Evolutionary conservation across 1,284 basidiomycete genomes (phyloP), one percentile per base, ranked within the genome.

Genomic region (Butyriboletus appendiculatus): DNA sequence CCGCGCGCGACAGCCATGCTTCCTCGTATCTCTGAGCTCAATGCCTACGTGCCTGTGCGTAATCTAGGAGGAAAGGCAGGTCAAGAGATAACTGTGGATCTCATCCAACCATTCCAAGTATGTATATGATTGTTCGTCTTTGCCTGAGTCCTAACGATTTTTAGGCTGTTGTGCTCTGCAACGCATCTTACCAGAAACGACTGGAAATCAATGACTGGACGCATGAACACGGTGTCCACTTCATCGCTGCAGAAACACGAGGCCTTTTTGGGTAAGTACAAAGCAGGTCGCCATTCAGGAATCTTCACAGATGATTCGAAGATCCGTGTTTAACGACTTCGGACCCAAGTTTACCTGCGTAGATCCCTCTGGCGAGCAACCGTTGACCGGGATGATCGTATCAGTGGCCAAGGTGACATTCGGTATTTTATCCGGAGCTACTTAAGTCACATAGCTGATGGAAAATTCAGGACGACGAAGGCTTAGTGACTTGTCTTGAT

Each of bases 121-220:
- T 60, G 82, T 22, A 26, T 34, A 38, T 34, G 52, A 43, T 35
- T 7, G 1, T 38, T 43, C 4, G 2, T 48, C n/a, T 42, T 50
- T 48, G 15, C n/a, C 34, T 18, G n/a, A 18, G 12, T 40, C 54
- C 43, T 52, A n/a, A 52, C 26, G 30, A n/a, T 4, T 3, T 14
- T n/a, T 24, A 95, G 90, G 92, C 87, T 50, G 90, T 99, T 37
- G 95, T 99, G 26, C 79, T 98, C 46, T 94, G 92, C 59, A 88
- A 92, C 52, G 84, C 81, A 3, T 75, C 91, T 12, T 77, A 91
- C 52, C 79, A 80, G 55, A 93, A 95, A 71, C 96, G 97, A 72
- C 74, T 99, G 22, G 93, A 96, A 73, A 92, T 99, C 69, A 93
- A 99, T 72, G 92, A 95, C 59, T 97, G 91, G 85, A 93, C 93